Evolutionary conservation across 2,329 filamentous ascomycete genomes (phyloP).

Genomic region (Plectosphaerella sp.): DNA sequence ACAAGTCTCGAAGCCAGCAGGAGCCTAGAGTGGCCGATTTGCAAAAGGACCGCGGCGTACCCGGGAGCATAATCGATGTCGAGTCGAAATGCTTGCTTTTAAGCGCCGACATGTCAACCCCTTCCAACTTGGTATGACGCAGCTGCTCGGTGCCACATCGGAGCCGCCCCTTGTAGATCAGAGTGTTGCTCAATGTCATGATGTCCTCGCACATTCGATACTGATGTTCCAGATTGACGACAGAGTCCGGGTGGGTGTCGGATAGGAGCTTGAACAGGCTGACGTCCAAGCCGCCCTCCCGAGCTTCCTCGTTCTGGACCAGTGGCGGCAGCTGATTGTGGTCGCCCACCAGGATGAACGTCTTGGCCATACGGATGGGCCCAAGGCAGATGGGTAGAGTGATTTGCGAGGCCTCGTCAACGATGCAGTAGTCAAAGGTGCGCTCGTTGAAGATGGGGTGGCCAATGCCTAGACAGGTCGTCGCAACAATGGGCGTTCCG

Average conservation of each 20-base stretch:
- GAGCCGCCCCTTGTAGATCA: slow-evolving; percentile 88
- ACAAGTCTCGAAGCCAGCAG: slow-evolving; percentile 75
- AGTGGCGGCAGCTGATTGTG: slow-evolving; percentile 94
- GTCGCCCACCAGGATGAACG: slow-evolving; percentile 92
- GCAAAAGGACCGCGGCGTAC: slow-evolving; percentile 50
- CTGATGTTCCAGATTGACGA: slow-evolving; percentile 90
- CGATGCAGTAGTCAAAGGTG: slow-evolving; percentile 95
- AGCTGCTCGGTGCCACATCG: slow-evolving; percentile 82
- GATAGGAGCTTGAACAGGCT: slow-evolving; percentile 93
- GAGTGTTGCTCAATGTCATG: slow-evolving; percentile 86
- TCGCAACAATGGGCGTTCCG: slow-evolving; percentile 83
- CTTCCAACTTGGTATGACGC: slow-evolving; percentile 60
- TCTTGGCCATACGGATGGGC: slow-evolving; percentile 86
- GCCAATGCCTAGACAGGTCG: slow-evolving; percentile 88
- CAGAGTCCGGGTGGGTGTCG: slow-evolving; percentile 79
- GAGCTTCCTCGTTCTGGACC: slow-evolving; percentile 86
- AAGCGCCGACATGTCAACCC: slow-evolving; percentile 63
- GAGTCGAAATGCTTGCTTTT: slow-evolving; percentile 54
- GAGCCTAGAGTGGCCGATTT: slow-evolving; percentile 36
- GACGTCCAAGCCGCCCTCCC: slow-evolving; percentile 81
- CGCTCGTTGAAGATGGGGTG: slow-evolving; percentile 85
- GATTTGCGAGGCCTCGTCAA: slow-evolving; percentile 97
- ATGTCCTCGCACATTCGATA: slow-evolving; percentile 98
- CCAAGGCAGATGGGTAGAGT: slow-evolving; percentile 92
- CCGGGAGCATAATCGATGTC: slow-evolving; percentile 33